phyloP scores from a whole-genome alignment of 2,329 filamentous ascomycete species.

The Pestalotiopsis sp. region DNA sequence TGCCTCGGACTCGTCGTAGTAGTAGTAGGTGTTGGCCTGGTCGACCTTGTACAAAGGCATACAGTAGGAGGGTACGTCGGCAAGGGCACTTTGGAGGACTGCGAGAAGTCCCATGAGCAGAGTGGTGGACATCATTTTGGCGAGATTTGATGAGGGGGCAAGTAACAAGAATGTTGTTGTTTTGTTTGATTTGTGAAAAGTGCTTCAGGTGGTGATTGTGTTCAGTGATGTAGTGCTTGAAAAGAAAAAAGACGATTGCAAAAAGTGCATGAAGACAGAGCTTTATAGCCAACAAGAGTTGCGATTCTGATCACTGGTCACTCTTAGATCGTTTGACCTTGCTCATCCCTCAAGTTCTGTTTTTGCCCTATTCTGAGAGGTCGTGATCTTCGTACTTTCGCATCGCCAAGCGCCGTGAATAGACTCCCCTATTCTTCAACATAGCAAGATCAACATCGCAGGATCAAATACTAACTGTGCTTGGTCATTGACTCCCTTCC shows the following conservation, averaged over 20 bases:
- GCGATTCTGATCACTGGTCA: background rate
- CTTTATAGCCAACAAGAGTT: background rate
- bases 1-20: background rate
- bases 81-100: background rate
- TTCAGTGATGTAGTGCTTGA: background rate
- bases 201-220: background rate
- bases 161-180: background rate
- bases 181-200: background rate
- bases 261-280: background rate
- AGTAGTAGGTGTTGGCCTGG: background rate
- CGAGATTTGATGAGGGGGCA: background rate
- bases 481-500: no score
- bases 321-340: background rate
- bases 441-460: no score
- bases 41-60: background rate
- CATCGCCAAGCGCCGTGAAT: no score
- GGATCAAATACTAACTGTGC: no score
- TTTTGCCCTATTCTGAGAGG: no score
- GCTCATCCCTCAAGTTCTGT: no score
- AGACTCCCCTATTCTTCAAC: no score
- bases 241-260: background rate
- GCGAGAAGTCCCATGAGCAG: background rate
- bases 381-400: no score
- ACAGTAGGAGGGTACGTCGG: background rate
- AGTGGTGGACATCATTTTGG: background rate